Base-by-base conservation (phyloP, 1,139 yeast genomes). In the Candida sanyaensis region DNA sequence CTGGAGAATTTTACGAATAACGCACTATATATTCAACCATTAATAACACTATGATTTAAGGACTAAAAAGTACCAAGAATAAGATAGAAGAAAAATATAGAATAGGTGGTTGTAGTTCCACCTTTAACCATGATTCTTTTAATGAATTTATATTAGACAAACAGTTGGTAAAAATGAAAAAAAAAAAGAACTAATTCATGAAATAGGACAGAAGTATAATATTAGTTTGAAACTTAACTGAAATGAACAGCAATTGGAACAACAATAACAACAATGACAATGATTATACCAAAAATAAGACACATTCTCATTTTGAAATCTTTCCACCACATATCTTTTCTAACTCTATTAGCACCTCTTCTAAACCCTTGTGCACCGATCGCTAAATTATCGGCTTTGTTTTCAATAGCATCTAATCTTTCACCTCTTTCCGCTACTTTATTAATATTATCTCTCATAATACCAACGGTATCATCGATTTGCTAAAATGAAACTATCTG, bases 251-350 rank as follows among this genome's bases (percentile, higher is more conserved):
- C 98, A 57, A 93, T 85, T 36, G 98, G 98, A 44, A 93, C 97
- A 60, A 92, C 87, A 59, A 93, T 91, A 45, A 93, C 96, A 54
- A 92, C 80, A 61, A 95, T 77, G 46, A 92, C 75, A 61, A 93
- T 86, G 53, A 95, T 80, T 33, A 87, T 78, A 40, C 88, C 96
- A 40, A 88, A 78, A 52, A 90, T 87, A 52, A 93, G 77, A 69
- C 99, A 93, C 77, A 92, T 76, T 68, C 96, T 86, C 96, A 93
- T 88, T 76, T 93, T 93, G 82, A 95, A 81, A 68, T 93, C 97
- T 71, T 95, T 93, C 90, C 96, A 88, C 99, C 99, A 93, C 98
- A 93, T 93, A 66, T 91, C 96, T 70, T 92, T 95, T 74, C 99
- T 88, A 43, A 93, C 98, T 61, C 96, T 84, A 72, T 92, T 93